Evolutionary conservation across 306 rosid species (phyloP), one percentile per base, ranked within the genome.

Genomic region (Rosa chinensis): DNA sequence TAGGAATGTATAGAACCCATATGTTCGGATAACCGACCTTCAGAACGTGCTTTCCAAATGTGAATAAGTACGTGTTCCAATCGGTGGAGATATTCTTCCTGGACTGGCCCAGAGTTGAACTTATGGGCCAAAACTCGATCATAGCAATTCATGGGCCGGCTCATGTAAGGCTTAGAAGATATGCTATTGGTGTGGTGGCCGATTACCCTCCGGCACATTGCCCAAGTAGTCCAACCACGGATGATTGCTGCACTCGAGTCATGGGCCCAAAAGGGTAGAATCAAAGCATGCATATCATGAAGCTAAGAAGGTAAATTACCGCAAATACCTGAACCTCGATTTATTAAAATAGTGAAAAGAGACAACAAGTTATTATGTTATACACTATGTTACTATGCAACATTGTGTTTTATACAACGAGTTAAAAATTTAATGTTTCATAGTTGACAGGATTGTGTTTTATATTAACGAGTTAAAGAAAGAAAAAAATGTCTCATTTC

Each of bases 1-100:
- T 66, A 67, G 84, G 81, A 7, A 1, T 79, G 61, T 85, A 53
- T 39, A 76, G 86, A 62, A 71, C 75, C 10, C 79, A 79, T 62
- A 75, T 82, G 2, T 85, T 79, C 37, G 80, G 84, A 44, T n/a
- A 80, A 50, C 80, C 84, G 12, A 10, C 84, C 12, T 72, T 85
- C 86, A 79, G 79, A 20, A 80, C 82, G 20, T 79, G 77, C 12
- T 63, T 25, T 10, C 82, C 88, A 39, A 4, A 40, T 7, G 50
- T 68, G 35, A 77, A 62, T 75, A 79, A 73, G 25, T 79, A 66
- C 45, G 73, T 82, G 1, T 45, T 82, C 21, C 77, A 79, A 58
- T 23, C 40, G 32, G 71, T 76, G 0, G 77, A 73, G 16, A 49
- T 9, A n/a, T 58, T 85, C 73, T 37, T 66, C 18, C 18, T 43